Evolutionary conservation across 306 rosid genomes (phyloP), one percentile per base, ranked within the genome.

Genomic region (Sesbania bispinosa): DNA sequence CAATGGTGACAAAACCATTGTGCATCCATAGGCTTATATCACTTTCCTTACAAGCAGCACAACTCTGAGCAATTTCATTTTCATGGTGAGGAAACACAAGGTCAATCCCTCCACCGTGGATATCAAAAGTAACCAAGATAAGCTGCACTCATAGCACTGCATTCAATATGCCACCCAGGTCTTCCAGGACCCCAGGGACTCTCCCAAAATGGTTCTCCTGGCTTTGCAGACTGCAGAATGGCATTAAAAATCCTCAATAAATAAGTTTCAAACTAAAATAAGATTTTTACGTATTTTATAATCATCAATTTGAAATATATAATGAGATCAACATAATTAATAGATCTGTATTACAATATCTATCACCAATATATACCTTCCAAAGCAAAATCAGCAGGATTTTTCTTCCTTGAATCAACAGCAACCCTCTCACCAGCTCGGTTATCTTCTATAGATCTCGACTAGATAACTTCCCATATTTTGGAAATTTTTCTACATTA

Each of bases 151-250:
- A 94, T 94, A 78, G 99, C 97, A 88, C 99, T 94, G 81, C 99
- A 94, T 77, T 94, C 97, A 41, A 94, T 94, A 81, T 94, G 99
- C 99, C 99, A 94, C 30, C 99, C 99, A 48, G 99, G 99, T 84
- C 99, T 85, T 85, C 97, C 96, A 60, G 92, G 85, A 51, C 97
- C 97, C 99, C 99, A 94, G 10, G 96, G 96, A 78, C 97, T 91
- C 65, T 82, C 99, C 99, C 99, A 94, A 82, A 80, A 91, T 59
- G 97, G 99, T 60, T 94, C 99, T 41, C 97, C 99, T 61, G 86
- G 88, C 87, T 94, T 94, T 67, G 91, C 86, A 65, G 97, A 86
- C 97, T 94, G 88, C 80, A 84, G 60, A 53, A 64, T 47, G 36
- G 61, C 53, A 75, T 55, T 14, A 69, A 51, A 27, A 67, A 33